Percentiles rank a stretch among this genome's conserved stretches.
phyloP scores from a whole-genome alignment of 306 rosid genomes.

The Delonix regia region DNA sequence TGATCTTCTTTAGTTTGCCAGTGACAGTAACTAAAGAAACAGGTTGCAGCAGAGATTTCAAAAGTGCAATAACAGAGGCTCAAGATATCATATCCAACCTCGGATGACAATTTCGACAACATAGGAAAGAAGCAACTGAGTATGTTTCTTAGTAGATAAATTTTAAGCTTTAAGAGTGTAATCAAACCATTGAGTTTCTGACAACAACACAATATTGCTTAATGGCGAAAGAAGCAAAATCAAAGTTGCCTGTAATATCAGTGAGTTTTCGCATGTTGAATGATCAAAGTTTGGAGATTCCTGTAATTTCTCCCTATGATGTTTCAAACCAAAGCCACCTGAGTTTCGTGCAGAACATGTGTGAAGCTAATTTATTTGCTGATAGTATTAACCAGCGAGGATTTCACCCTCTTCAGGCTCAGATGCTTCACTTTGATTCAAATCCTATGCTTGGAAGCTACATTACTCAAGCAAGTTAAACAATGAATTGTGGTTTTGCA shows the following conservation, averaged over 20 bases:
- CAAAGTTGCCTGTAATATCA: background rate
- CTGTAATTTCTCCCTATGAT: background rate
- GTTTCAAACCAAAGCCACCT: background rate
- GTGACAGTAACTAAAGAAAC: constrained; percentile 9
- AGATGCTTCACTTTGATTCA: background rate
- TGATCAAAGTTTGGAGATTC: background rate
- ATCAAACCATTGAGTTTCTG: background rate
- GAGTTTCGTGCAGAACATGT: background rate
- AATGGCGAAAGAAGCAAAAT: background rate
- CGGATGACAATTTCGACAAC: background rate
- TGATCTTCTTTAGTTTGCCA: constrained; percentile 9
- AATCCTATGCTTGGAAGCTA: too few relatives aligned
- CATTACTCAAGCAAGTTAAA: too few relatives aligned
- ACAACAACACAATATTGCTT: background rate
- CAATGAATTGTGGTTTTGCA: too few relatives aligned
- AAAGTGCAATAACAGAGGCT: background rate
- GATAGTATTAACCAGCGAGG: background rate
- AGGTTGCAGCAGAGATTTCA: background rate
- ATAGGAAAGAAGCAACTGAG: background rate
- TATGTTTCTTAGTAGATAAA: background rate
- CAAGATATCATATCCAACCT: constrained; percentile 29
- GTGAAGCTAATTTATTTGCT: background rate
- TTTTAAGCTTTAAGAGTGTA: constrained; percentile 22
- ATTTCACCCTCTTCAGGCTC: background rate
- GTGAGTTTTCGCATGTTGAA: background rate